Evolutionary conservation across 2,329 filamentous ascomycete species (phyloP), one percentile per base, ranked within the genome.

Genomic region (Claviceps fusiformis): DNA sequence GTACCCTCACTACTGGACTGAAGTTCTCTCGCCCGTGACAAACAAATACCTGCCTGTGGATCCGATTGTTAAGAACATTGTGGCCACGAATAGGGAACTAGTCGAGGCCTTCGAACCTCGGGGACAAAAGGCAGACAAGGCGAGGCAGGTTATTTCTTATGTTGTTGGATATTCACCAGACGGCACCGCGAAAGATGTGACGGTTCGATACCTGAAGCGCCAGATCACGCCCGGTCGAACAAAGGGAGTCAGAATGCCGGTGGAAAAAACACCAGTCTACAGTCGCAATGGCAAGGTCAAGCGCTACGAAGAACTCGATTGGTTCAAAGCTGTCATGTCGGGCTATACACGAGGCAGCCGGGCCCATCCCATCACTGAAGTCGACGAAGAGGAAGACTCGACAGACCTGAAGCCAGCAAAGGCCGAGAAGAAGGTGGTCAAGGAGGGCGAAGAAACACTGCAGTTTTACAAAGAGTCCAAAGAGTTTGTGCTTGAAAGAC

Each of bases 111-210:
- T 97, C 53, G 90, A 96, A 63, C 88, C 91, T 15, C 83, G 89
- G 15, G 91, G 92, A 6, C 79, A 77, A 41, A 89, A 87, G 65
- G 89, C 91, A 0, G 89, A 95, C 39, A 89, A 86, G 63, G 82
- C 86, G 0, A 92, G 89, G 62, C 92, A 97, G 67, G 82, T 95
- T 13, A 89, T 95, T 64, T 87, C 88, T 49, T 98, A 98, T 64
- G 80, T 95, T 2, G 75, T 97, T 24, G 91, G 86, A 0, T 89
- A 87, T 68, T 89, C 87, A 0, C 71, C 81, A 3, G 91, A 97
- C 65, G 89, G 88, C 2, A 91, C 89, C 0, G 91, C 89, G 13
- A 97, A 97, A 67, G 93, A 98, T 66, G 87, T 98, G 17, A 98
- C 93, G 0, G 84, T 93, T 11, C 81, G 93, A 33, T 98, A 98